Base-by-base conservation (phyloP, 164 flowering plant genomes). In the Dillenia turbinata region DNA sequence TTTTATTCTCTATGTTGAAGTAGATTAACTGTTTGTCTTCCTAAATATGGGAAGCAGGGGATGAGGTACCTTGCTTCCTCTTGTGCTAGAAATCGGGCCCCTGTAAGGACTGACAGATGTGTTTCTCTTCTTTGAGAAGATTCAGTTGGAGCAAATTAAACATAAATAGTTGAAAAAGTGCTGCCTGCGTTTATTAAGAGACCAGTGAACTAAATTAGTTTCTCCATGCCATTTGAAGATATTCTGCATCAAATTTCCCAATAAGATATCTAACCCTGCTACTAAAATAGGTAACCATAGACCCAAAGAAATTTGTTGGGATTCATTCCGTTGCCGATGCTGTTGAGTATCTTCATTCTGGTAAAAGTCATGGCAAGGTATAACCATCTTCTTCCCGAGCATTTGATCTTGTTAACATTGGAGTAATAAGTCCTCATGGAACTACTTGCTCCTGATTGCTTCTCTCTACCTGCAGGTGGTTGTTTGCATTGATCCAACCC, bases 301-400 rank as follows among this genome's bases (percentile, higher is more conserved):
- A 94, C 74, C 96, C 95, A 12, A 89, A 78, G 77, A 69, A 62
- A 22, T 94, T 90, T 78, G 9, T 81, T 56, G 98, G 98, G 43
- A 67, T 90, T 49, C 65, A 70, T 53, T 74, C 97, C 53, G 96
- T 94, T 59, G 85, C 92, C 61, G 96, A 89, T 80, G 98, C 98
- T 24, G 98, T 94, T 55, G 97, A 94, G 69, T 79, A 94, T 76
- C 97, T 94, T 61, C 97, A 94, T 78, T 90, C 98, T 57, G 98
- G 98, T 59, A 85, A 82, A 85, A 94, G 97, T 70, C 74, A 80
- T 47, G 98, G 98, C 66, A 94, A 94, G 98, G 98, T 94, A 78
- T 60, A 59, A 12, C 12, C 13, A 56, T 50, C 15, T 55, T 16
- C 16, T 46, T 49, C 47, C 9, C 44, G 17, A 19, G 3, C 2